Percentiles rank a stretch among this genome's conserved stretches.
These are phyloP conservation scores for Moelleriella libera DNA, from an alignment of 2,329 filamentous ascomycete species.

Conservation along the genomic window DNA sequence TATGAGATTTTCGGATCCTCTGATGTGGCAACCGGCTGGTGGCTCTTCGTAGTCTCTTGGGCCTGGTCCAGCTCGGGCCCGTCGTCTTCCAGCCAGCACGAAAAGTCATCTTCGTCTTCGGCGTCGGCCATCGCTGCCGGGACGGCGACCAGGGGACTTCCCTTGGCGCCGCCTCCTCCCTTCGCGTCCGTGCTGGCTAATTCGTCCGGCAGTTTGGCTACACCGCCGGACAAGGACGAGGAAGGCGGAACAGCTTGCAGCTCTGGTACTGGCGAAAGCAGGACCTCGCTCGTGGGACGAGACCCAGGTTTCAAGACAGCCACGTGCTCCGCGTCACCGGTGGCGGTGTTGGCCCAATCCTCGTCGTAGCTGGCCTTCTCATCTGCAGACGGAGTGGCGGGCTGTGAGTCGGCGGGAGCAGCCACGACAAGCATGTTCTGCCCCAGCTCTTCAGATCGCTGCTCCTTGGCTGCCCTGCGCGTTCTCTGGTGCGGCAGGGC, in stretches of 20 bases:
- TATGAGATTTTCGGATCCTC: not conserved
- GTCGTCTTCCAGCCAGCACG: conserved; percentile 14
- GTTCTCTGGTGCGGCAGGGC: conserved; percentile 33
- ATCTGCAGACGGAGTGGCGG: conserved; percentile 33
- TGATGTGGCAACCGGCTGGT: not conserved
- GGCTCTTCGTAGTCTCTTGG: not conserved
- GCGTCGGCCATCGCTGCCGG: conserved; percentile 4
- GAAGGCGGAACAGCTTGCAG: not conserved
- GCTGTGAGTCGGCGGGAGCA: conserved; percentile 49
- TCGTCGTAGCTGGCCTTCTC: conserved; percentile 9
- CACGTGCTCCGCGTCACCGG: not conserved
- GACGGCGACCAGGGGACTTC: conserved; percentile 5
- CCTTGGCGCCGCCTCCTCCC: not conserved
- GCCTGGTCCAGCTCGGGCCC: not conserved
- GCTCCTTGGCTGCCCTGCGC: conserved; percentile 19
- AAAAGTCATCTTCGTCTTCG: conserved; percentile 11
- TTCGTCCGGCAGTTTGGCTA: not conserved
- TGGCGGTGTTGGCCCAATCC: conserved; percentile 6
- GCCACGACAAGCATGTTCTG: conserved; percentile 50
- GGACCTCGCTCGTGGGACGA: conserved; percentile 4
- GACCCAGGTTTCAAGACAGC: not conserved
- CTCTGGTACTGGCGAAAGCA: not conserved
- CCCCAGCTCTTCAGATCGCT: conserved; percentile 20
- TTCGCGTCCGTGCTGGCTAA: not conserved
- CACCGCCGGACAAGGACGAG: not conserved